These are phyloP conservation scores for Petrea volubilis DNA, from an alignment of 257 asterid genomes.

Conservation along the genomic window DNA sequence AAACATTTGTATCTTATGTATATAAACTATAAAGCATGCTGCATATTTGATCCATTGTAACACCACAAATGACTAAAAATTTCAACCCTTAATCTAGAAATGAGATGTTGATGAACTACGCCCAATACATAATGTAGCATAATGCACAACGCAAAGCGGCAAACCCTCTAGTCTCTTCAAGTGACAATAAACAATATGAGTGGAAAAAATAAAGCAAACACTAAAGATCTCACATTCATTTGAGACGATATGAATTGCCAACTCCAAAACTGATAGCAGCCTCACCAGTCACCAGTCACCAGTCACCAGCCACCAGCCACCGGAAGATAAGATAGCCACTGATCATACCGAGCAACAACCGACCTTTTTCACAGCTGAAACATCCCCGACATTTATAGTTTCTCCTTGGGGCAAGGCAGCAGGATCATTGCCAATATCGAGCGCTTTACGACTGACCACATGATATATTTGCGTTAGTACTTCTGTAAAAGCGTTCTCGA, in stretches of 20 bases:
- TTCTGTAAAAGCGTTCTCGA: constrained; percentile 69
- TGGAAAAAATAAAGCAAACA: not conserved
- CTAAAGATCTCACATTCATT: constrained; percentile 8
- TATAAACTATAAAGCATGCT: too few species aligned
- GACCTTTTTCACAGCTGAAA: constrained; percentile 55
- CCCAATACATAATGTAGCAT: constrained; percentile 3
- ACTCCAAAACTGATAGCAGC: constrained; percentile 19
- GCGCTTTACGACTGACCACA: constrained; percentile 66
- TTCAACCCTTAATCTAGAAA: not conserved
- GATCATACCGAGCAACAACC: constrained; percentile 55
- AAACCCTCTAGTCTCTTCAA: constrained; percentile 8
- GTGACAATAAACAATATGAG: not conserved
- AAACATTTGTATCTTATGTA: too few species aligned
- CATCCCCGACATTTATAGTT: constrained; percentile 50
- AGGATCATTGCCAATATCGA: constrained; percentile 61
- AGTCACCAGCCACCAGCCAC: too few species aligned
- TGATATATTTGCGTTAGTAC: constrained; percentile 60
- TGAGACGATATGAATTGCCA: not conserved
- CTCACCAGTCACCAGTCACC: not conserved
- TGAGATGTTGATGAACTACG: not conserved
- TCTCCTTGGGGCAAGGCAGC: constrained; percentile 64
- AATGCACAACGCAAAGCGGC: constrained; percentile 30
- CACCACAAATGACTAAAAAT: not conserved
- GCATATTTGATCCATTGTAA: too few species aligned
- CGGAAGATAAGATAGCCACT: too few species aligned